Percentiles rank a stretch among this genome's conserved stretches.
Conservation (phyloP, 2,329 filamentous ascomycete genomes). For the Penicillium sp. region DNA sequence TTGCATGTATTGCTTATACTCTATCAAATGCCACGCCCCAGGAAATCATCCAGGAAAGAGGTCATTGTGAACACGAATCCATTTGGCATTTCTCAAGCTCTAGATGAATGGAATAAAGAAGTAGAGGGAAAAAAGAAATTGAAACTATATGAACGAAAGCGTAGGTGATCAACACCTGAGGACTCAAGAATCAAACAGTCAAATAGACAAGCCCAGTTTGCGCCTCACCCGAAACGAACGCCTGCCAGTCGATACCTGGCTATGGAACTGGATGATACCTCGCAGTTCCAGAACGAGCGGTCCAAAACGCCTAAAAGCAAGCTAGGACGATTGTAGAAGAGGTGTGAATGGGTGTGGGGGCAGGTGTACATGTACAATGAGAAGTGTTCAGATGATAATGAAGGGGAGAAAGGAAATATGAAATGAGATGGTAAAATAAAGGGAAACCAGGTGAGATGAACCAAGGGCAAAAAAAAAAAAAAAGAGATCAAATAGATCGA, state of each 20-base stretch:
- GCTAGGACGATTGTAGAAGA: slow-evolving; percentile 12
- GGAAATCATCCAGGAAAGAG: too few species aligned
- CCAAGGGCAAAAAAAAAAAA: slow-evolving; percentile 3
- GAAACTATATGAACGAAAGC: too few species aligned
- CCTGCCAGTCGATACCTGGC: slow-evolving; percentile 15
- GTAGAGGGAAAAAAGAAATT: too few species aligned
- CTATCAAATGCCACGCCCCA: too few species aligned
- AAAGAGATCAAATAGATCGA: slow-evolving; percentile 7
- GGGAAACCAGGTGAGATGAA: background rate
- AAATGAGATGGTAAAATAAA: background rate
- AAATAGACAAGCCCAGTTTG: slow-evolving; percentile 1
- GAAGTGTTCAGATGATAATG: too few species aligned
- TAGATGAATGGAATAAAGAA: too few species aligned
- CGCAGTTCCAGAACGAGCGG: slow-evolving; percentile 12
- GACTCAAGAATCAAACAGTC: slow-evolving; percentile 12
- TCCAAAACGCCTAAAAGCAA: slow-evolving; percentile 20
- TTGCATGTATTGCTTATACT: too few species aligned
- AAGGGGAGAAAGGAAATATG: slow-evolving; percentile 3
- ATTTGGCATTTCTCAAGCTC: too few species aligned
- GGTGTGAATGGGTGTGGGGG: too few species aligned
- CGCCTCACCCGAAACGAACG: slow-evolving; percentile 21
- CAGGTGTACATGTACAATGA: too few species aligned
- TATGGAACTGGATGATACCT: too few species aligned
- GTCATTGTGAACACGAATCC: too few species aligned
- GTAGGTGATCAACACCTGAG: slow-evolving; percentile 14